Base-by-base conservation (phyloP, 768 basidiomycete species). In the Mycena olivaceomarginata region DNA sequence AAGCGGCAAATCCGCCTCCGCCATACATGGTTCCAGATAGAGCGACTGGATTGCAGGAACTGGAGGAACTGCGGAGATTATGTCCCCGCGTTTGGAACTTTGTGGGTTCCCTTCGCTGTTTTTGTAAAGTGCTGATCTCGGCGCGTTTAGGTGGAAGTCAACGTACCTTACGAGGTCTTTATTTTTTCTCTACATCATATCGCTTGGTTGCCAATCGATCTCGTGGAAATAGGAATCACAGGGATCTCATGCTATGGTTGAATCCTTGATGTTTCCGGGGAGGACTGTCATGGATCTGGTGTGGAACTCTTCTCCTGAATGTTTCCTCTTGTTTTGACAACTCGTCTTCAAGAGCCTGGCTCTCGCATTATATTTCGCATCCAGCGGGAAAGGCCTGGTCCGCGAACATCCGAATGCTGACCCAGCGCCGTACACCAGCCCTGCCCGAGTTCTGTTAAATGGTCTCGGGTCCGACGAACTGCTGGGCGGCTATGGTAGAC, bases 381-480 rank as follows among this genome's bases (percentile, higher is more conserved):
- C 98, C 6, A 89, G 94, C 59, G 97, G 96, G 0, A 81, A 86
- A 45, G 98, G 98, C 2, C 86, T 89, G 65, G 81, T 95, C 0
- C 88, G 90, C 43, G 80, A 79, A 13, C 66, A 81, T 15, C 77
- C 82, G 1, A 85, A 83, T n/a, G 83, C 85, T 1, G 82, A 87
- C 5, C 84, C 89, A 4, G 80, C 81, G 22, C 86, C 88, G 9
- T 98, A 98, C 85, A 89, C 86, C 0, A 97, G 95, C 77, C 84
- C 89, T 10, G 97, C 98, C 0, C 91, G 92, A 59, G 97, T 99
- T 0, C 87, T 99, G 11, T 86, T 99, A 37, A 98, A 93, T 77
- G 98, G 98, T 1, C 88, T 99, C 9, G 98, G 98, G 0, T 96
- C 98, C 1, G 98, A 99, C 82, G 98, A 99, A 83, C 89, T 99